These are phyloP conservation scores for Fusarium sp. DNA, from an alignment of 2,329 filamentous ascomycete genomes.

Conservation along the genomic window DNA sequence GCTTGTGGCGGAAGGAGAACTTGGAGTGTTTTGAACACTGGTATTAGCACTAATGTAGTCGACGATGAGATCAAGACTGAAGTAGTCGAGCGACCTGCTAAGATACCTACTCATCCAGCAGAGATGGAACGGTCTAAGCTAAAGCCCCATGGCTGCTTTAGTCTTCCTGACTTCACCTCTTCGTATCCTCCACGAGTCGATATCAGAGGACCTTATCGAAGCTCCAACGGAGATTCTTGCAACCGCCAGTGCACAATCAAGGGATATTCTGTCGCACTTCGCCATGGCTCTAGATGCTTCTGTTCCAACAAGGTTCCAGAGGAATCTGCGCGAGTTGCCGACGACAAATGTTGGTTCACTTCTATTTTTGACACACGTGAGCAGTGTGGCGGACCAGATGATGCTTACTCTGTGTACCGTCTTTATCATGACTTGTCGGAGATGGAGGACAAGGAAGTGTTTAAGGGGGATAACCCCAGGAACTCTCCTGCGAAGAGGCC, in stretches of 20 bases:
- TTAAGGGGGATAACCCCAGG: not conserved
- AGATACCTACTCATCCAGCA: fast-evolving
- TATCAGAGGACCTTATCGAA: not conserved
- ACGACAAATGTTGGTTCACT: not conserved
- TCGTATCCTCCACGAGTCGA: not conserved
- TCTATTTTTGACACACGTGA: not conserved
- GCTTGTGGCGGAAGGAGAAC: not conserved
- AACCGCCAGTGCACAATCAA: not conserved
- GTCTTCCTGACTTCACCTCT: not conserved
- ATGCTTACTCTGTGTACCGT: not conserved
- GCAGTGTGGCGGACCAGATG: not conserved
- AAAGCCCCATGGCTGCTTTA: not conserved
- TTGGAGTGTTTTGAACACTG: constrained; percentile 2
- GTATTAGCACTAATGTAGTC: not conserved
- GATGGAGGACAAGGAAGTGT: not conserved
- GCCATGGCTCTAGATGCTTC: not conserved
- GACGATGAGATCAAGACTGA: not conserved
- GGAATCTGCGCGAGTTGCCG: not conserved
- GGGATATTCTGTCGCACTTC: not conserved
- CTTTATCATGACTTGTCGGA: not conserved
- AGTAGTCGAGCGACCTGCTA: not conserved
- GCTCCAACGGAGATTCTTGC: not conserved
- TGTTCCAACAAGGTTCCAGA: not conserved
- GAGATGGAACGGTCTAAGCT: not conserved
- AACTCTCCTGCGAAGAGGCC: not conserved